These are phyloP conservation scores for Fraxinus paxiana DNA, from an alignment of 305 asterid genomes.

Conservation along the genomic window DNA sequence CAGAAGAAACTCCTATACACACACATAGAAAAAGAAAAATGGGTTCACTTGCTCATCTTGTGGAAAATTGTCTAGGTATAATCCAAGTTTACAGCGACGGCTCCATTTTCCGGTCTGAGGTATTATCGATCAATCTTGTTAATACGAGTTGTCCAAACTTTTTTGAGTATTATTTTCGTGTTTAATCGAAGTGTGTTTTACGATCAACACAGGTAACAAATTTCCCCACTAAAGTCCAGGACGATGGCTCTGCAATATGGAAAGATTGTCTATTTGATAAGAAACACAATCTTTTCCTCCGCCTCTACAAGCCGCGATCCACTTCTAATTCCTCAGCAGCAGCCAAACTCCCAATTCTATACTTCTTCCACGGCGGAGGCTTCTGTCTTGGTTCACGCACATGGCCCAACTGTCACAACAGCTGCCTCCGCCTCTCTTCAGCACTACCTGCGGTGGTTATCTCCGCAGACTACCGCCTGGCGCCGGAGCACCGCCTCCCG, in stretches of 20 bases:
- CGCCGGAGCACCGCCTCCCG: constrained; percentile 84
- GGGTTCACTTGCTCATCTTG: constrained; percentile 52
- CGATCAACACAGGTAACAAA: not conserved
- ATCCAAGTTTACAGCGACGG: constrained; percentile 61
- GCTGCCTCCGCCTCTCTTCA: constrained; percentile 63
- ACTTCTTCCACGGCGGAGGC: constrained; percentile 76
- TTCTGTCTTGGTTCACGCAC: constrained; percentile 70
- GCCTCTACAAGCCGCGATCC: constrained; percentile 49
- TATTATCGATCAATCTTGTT: not conserved
- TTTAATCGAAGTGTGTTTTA: not conserved
- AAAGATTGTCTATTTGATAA: constrained; percentile 45
- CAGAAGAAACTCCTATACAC: not conserved
- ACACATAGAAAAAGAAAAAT: constrained; percentile 22
- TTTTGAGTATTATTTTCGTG: not conserved
- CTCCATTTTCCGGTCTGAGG: constrained; percentile 36
- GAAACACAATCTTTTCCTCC: constrained; percentile 46
- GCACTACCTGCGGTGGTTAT: constrained; percentile 48
- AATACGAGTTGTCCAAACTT: not conserved
- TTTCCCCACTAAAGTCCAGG: constrained; percentile 35
- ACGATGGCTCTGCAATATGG: constrained; percentile 58
- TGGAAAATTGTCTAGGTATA: constrained; percentile 53
- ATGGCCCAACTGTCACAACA: constrained; percentile 66
- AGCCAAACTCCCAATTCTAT: constrained; percentile 44
- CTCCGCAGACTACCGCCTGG: constrained; percentile 73
- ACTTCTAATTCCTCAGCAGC: constrained; percentile 5